A percentile compares a stretch with the other conserved stretches of the same genome.
Conservation (phyloP, 2,329 filamentous ascomycete genomes). For the Keithomyces neogunnii region DNA sequence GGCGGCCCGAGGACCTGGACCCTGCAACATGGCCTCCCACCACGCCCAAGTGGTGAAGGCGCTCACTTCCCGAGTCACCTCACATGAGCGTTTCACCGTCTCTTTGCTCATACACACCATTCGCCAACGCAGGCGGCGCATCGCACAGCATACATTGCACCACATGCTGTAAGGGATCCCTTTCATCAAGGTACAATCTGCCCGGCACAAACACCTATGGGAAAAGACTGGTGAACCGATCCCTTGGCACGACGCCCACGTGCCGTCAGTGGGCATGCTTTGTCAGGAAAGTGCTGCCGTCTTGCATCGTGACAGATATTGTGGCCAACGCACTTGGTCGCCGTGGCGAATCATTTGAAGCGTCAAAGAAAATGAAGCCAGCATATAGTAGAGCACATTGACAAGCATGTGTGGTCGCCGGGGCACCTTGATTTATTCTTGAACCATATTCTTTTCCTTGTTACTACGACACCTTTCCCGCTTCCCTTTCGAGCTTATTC, state of each 20-base stretch:
- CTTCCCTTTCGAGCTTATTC: too few relatives aligned
- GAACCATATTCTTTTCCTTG: slow-evolving; percentile 53
- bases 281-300: slow-evolving; percentile 19
- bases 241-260: slow-evolving; percentile 4
- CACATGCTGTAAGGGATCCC: too few relatives aligned
- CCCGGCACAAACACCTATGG: too few relatives aligned
- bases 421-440: slow-evolving; percentile 55
- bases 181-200: too few relatives aligned
- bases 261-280: slow-evolving; percentile 69
- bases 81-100: slow-evolving; percentile 5
- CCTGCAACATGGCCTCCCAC: slow-evolving; percentile 27
- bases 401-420: slow-evolving; percentile 43
- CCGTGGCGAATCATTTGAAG: background rate
- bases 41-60: slow-evolving; percentile 18
- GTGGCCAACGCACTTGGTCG: slow-evolving; percentile 45
- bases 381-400: slow-evolving; percentile 2
- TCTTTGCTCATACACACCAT: too few relatives aligned
- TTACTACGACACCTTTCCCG: too few relatives aligned
- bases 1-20: slow-evolving; percentile 38
- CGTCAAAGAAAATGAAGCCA: background rate
- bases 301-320: slow-evolving; percentile 43
- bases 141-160: too few relatives aligned
- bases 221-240: too few relatives aligned
- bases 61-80: slow-evolving; percentile 7
- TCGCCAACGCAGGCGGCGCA: slow-evolving; percentile 6